These are phyloP conservation scores for Pyronema domesticum DNA, from an alignment of 495 filamentous ascomycete species.

Conservation along the genomic window DNA sequence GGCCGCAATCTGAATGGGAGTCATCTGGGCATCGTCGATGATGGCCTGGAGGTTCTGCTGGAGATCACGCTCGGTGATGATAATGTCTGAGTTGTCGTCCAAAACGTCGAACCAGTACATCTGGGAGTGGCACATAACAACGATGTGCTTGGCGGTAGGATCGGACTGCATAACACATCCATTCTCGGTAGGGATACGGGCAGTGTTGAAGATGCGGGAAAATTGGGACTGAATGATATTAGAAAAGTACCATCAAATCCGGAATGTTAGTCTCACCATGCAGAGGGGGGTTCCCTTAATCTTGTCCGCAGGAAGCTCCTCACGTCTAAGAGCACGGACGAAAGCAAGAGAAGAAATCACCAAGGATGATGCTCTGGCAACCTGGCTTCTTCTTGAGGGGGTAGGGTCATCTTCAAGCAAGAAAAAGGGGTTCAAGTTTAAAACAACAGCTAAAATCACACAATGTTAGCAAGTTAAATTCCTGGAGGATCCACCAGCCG, in stretches of 20 bases:
- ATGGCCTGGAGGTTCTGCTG: slow-evolving; percentile 84
- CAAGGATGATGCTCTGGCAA: slow-evolving; percentile 82
- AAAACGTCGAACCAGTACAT: slow-evolving; percentile 99
- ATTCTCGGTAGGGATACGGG: slow-evolving; percentile 82
- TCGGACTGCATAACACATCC: slow-evolving; percentile 94
- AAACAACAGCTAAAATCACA: slow-evolving; percentile 48
- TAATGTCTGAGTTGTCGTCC: slow-evolving; percentile 81
- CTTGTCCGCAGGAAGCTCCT: slow-evolving; percentile 83
- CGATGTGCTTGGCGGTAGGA: slow-evolving; percentile 68
- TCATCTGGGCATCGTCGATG: slow-evolving; percentile 72
- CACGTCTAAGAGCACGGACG: slow-evolving; percentile 77
- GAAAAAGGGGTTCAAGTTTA: slow-evolving; percentile 97
- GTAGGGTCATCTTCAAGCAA: slow-evolving; percentile 94
- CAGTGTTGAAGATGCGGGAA: slow-evolving; percentile 86
- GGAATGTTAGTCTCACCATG: slow-evolving; percentile 38
- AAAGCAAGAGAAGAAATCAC: slow-evolving; percentile 81
- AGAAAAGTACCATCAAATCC: background rate
- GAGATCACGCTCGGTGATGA: slow-evolving; percentile 94
- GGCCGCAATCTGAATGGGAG: slow-evolving; percentile 80
- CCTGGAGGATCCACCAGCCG: background rate
- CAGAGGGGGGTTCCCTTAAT: slow-evolving; percentile 64
- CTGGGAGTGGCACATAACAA: slow-evolving; percentile 88
- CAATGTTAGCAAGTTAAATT: slow-evolving; percentile 8
- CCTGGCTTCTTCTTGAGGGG: slow-evolving; percentile 86
- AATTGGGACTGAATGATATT: slow-evolving; percentile 51